A percentile compares a stretch with the other conserved stretches of the same genome.
Conservation (phyloP, 768 basidiomycete species). For the Kwoniella botswanensis region DNA sequence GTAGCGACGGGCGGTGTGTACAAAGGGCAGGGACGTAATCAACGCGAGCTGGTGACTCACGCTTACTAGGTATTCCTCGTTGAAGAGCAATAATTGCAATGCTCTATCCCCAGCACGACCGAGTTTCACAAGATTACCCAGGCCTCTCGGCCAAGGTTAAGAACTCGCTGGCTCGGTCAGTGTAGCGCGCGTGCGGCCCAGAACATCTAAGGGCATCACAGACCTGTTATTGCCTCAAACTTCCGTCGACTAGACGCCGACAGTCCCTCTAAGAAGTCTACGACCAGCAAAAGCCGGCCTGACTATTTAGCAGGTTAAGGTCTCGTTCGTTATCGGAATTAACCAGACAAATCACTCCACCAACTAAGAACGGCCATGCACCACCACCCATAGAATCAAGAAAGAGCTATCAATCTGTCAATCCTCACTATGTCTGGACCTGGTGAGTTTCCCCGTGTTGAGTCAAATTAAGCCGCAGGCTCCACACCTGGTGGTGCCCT, state of each 20-base stretch:
- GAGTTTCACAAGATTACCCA: constrained; percentile 79
- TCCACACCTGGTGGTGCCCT: too few species aligned
- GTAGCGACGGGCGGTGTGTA: constrained; percentile 89
- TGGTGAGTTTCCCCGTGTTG: too few species aligned
- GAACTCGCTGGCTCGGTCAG: constrained; percentile 86
- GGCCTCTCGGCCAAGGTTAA: constrained; percentile 75
- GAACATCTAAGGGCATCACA: constrained; percentile 90
- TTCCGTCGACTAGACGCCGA: constrained; percentile 79
- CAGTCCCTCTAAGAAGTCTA: constrained; percentile 85
- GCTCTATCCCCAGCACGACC: constrained; percentile 84
- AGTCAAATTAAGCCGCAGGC: constrained; percentile 85
- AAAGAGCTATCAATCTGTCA: too few species aligned
- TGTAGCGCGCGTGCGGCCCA: constrained; percentile 86
- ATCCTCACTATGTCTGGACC: too few species aligned
- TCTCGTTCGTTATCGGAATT: constrained; percentile 95
- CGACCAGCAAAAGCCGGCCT: constrained; percentile 74
- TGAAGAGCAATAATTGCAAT: constrained; percentile 92
- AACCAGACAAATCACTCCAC: constrained; percentile 96
- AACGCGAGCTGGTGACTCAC: constrained; percentile 85
- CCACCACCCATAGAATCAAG: too few species aligned
- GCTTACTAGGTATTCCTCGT: constrained; percentile 88
- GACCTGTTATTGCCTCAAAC: constrained; percentile 91
- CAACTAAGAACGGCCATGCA: too few species aligned
- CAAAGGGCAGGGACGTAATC: constrained; percentile 90
- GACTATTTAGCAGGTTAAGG: constrained; percentile 92